Base-by-base conservation (phyloP, 768 basidiomycete species). In the Calocybe cyanea region DNA sequence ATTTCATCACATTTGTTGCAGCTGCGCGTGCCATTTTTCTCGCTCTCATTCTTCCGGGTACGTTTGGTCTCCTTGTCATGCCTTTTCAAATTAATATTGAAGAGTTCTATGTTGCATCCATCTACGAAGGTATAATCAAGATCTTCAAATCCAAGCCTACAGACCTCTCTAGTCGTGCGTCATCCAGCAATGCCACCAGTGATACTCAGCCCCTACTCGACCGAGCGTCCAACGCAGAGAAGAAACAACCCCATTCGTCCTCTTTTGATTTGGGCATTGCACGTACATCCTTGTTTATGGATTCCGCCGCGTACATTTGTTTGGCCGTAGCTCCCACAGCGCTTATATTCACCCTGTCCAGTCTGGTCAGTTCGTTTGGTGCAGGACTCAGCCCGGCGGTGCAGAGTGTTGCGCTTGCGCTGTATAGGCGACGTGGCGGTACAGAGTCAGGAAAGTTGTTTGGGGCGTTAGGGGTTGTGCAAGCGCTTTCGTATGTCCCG, bases 401-500 rank as follows among this genome's bases (percentile, higher is more conserved):
- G 7, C 83, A 88, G 45, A 84, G 84, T 17, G 73, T 91, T 28
- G 81, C 89, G 2, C 65, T 94, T 34, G 77, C 84, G 18, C 58
- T 88, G 36, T 87, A 83, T 50, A 65, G 66, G 21, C 64, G 63
- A n/a, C 66, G 69, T 15, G 76, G 76, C 1, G 77, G 81, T 2
- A 71, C 70, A 11, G 86, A 92, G 56, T 68, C 73, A 10, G 92
- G 91, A 2, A 73, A 70, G 54, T 69, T 96, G 14, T 93, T 92
- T 57, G 92, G 90, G 10, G 90, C 81, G 3, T 53, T 93, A 46
- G 81, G 83, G 45, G 86, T 93, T 21, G 53, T 91, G 3, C 79
- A 86, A 50, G 80, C 85, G 4, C 57, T 91, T 8, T 72, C 81
- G 80, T 84, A 49, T 13, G 66, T 63, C 11, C 23, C 34, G 36